Base-by-base conservation (phyloP, 2,329 filamentous ascomycete species). In the Dactylellina leptospora region DNA sequence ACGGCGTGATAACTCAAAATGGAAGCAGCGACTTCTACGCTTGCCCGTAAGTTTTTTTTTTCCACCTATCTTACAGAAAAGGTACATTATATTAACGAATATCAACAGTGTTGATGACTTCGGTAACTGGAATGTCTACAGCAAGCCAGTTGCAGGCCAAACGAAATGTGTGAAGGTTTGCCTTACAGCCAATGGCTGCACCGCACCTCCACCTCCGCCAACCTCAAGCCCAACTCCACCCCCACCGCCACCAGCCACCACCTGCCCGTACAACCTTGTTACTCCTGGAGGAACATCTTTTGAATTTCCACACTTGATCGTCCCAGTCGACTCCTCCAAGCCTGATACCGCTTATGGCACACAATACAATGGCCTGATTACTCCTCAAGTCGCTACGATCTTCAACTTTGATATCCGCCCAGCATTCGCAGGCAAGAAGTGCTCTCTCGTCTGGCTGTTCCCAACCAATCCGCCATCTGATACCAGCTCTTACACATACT, bases 401-500 rank as follows among this genome's bases (percentile, higher is more conserved):
- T 90, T 88, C 84, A 89, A 89, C 81, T 90, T 90, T 79, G 86
- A 89, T 76, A 85, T 90, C 44, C 85, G 85, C 0, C 73, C 79
- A 2, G 79, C 80, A 3, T 83, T 86, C 75, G 75, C 81, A 6
- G 85, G 85, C 75, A 85, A 86, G 79, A 85, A 80, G 4, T 91
- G 88, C 81, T 84, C 82, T 61, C 81, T 90, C 6, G 81, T 87
- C 63, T 90, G 90, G 84, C 81, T 89, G 45, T 85, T 90, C 79
- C 88, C 88, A 9, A 75, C 81, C 54, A 79, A 85, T 73, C 76
- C 81, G 13, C 79, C 87, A 30, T 84, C 89, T n/a, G 79, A 86
- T 79, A 87, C 86, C 1, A 87, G 86, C 0, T 81, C 82, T 9
- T 88, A 82, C 79, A 83, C 80, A 18, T 85, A 84, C 76, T 84